phyloP scores from a whole-genome alignment of 2,329 filamentous ascomycete genomes.

The Calonectria pteridis region DNA sequence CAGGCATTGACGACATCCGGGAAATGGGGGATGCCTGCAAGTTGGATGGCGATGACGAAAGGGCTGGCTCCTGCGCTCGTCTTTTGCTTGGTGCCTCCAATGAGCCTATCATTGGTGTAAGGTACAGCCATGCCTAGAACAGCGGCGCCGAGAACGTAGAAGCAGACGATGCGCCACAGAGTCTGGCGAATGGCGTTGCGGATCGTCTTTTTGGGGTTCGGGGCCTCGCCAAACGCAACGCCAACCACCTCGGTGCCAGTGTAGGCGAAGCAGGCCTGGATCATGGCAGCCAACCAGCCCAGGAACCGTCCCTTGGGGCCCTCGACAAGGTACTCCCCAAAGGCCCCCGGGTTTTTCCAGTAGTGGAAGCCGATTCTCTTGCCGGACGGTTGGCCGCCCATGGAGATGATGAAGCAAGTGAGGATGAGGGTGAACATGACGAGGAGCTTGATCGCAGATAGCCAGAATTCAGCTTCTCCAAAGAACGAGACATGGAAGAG shows the following conservation, averaged over 20 bases:
- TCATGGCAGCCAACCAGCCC: conserved; percentile 77
- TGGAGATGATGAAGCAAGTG: conserved; percentile 71
- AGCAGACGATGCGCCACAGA: conserved; percentile 85
- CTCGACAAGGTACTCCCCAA: conserved; percentile 44
- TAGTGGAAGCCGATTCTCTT: conserved; percentile 74
- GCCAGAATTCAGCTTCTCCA: conserved; percentile 74
- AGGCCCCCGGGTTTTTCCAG: conserved; percentile 69
- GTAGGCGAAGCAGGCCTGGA: conserved; percentile 85
- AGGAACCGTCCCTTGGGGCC: conserved; percentile 63
- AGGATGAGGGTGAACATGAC: conserved; percentile 76
- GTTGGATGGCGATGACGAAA: conserved; percentile 78
- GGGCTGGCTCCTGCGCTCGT: conserved; percentile 66
- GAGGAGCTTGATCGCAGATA: conserved; percentile 75
- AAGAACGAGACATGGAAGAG: conserved; percentile 77
- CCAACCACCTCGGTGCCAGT: conserved; percentile 82
- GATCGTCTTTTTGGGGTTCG: conserved; percentile 82
- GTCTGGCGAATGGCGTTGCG: conserved; percentile 83
- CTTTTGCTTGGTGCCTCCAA: conserved; percentile 64
- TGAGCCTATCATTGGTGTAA: conserved; percentile 72
- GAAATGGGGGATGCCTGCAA: conserved; percentile 72
- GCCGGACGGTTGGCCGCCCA: conserved; percentile 73
- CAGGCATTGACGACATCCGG: conserved; percentile 79
- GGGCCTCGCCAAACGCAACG: conserved; percentile 82
- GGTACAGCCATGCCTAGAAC: conserved; percentile 82
- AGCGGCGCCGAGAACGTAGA: conserved; percentile 81